Evolutionary conservation across 257 asterid genomes (phyloP), one percentile per base, ranked within the genome.

Genomic region (Buddleja alternifolia): DNA sequence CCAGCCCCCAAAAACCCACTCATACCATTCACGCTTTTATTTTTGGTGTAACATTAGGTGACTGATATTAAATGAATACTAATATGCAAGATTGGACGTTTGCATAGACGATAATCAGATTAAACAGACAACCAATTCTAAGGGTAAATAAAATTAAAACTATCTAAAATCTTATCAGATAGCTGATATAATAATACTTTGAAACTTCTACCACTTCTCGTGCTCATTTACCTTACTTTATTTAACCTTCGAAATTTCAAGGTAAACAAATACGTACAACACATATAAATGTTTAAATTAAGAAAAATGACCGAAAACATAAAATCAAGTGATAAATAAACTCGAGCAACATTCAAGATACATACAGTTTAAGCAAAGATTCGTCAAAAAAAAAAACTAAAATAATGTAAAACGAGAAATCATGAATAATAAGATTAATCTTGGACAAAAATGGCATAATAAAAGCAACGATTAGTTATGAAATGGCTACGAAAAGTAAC

Each of bases 291-390:
- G 32, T 6, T 9, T 12, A 47, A 62, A 52, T 67, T 23, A 25
- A 36, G n/a, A n/a, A 56, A 12, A 45, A 24, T 12, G 16, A 52
- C 23, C 42, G 51, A 63, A 20, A 42, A 37, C 14, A 25, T 63
- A 29, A 45, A 63, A 34, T 29, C 77, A 56, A 40, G 17, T 10
- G 36, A n/a, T 16, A 20, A 15, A 68, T 20, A 63, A 54, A 53
- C 41, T 29, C 56, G 19, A 41, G 58, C 64, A 40, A 41, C 15
- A 45, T 53, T 25, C 25, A 25, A 16, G 12, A 32, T 21, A 50
- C 55, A 2, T 20, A 16, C 29, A 36, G 46, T 16, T 39, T 11
- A 3, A 23, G 55, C 20, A 21, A 12, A 61, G 20, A 40, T 51
- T 34, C 45, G 11, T 24, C 58, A 8, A 21, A 4, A 36, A 45